Evolutionary conservation across 2,329 filamentous ascomycete genomes (phyloP), one percentile per base, ranked within the genome.

Genomic region (Lasiodiplodia sp.): DNA sequence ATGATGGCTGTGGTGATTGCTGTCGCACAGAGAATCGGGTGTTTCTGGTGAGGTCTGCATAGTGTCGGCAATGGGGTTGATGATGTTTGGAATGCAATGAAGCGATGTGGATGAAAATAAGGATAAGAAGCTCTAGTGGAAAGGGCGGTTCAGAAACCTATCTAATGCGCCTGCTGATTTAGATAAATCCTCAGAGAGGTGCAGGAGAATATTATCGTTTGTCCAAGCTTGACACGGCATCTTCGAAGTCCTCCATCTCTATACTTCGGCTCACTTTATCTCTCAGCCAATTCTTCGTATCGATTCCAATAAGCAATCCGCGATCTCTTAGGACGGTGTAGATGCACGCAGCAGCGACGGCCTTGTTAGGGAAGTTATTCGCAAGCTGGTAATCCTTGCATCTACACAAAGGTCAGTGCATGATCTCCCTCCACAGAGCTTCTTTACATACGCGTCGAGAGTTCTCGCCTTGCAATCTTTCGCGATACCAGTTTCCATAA

Each of bases 281-380:
- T 28, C 64, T 69, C 28, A 71, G 28, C 70, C 70, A 71, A 25
- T 16, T 28, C 21, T 38, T 51, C 7, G 6, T 51, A 16, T 67
- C 44, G 18, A 23, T 16, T 4, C 49, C 51, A 18, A 31, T 4
- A n/a, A 66, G 38, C n/a, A 71, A 51, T 4, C 65, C 69, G 11
- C 60, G 55, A 8, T 60, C 47, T 14, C 58, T 37, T 1, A 70
- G 40, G 37, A 65, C 47, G 1, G 57, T 40, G 40, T 70, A 73
- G 49, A 74, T 70, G 68, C 73, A 73, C 67, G 75, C 75, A 28
- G 73, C 72, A 2, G 77, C 76, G 28, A 79, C 71, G 2, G 73
- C 73, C 52, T 75, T 72, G 2, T 73, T 74, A 21, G 75, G 73
- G 60, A 75, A 79, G 51, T 75, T 74, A 62, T 73, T 78, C 7